Conservation (phyloP, 2,329 filamentous ascomycete genomes). For the Clarireedia sp. region DNA sequence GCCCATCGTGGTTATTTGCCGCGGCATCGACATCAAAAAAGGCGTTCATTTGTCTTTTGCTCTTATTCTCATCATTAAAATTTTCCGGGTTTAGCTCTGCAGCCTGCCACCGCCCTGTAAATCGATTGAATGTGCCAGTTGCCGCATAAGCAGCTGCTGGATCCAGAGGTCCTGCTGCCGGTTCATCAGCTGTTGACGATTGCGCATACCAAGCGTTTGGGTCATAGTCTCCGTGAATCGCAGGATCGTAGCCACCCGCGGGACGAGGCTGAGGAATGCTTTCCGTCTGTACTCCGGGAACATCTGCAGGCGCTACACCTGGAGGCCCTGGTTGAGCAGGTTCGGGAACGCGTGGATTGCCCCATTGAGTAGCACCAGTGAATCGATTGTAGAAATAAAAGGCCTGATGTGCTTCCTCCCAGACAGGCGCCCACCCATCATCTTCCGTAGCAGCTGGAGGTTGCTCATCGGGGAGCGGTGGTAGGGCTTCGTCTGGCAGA, state of each 20-base stretch:
- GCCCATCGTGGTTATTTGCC: conserved; percentile 82
- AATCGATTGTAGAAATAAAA: conserved; percentile 85
- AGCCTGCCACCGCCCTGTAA: conserved; percentile 76
- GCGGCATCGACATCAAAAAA: conserved; percentile 95
- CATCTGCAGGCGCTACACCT: conserved; percentile 23
- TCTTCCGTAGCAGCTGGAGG: conserved; percentile 43
- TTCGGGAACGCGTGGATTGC: conserved; percentile 69
- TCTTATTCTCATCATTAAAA: conserved; percentile 83
- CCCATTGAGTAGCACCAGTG: conserved; percentile 70
- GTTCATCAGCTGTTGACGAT: conserved; percentile 35
- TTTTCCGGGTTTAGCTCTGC: conserved; percentile 60
- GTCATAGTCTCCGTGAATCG: conserved; percentile 94
- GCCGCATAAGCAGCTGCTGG: conserved; percentile 51
- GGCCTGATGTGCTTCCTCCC: conserved; percentile 59
- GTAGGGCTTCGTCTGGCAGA: conserved; percentile 19
- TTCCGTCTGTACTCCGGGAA: conserved; percentile 17
- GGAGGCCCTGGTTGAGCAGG: conserved; percentile 18
- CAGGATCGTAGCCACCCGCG: conserved; percentile 82
- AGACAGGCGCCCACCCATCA: conserved; percentile 74
- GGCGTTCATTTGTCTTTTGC: conserved; percentile 78
- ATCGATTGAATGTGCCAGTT: conserved; percentile 79
- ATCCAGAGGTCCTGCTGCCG: conserved; percentile 31
- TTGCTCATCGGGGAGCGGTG: conserved; percentile 32
- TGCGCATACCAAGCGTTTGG: conserved; percentile 91
- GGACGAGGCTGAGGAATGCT: conserved; percentile 31